Evolutionary conservation across 2,329 filamentous ascomycete genomes (phyloP).

Genomic region (Trichoderma hamatum): DNA sequence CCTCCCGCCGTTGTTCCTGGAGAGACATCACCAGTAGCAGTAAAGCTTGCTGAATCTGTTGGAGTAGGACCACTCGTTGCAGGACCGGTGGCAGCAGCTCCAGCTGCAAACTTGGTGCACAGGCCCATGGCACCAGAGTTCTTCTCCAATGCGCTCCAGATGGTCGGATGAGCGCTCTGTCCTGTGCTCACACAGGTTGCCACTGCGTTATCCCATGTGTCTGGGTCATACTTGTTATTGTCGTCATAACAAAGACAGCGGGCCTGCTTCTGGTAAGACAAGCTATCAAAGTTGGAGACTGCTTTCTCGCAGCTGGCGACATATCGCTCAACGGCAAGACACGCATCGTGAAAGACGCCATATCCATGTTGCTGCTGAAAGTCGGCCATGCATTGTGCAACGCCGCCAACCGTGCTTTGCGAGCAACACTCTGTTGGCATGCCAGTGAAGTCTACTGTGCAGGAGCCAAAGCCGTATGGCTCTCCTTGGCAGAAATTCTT

Average conservation of each 20-base stretch:
- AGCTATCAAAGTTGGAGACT: background rate
- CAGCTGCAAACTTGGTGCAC: conserved; percentile 12
- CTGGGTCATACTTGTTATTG: conserved; percentile 15
- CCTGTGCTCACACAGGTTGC: conserved; percentile 20
- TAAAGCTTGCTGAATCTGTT: conserved; percentile 2
- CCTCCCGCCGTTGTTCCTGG: background rate
- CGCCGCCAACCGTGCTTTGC: conserved; percentile 12
- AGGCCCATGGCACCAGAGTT: background rate
- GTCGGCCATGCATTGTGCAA: conserved; percentile 20
- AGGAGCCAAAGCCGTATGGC: conserved; percentile 24
- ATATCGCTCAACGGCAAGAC: conserved; percentile 5
- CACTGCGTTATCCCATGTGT: conserved; percentile 16
- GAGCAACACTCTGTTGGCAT: conserved; percentile 14
- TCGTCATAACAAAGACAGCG: conserved; percentile 12
- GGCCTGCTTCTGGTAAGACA: background rate
- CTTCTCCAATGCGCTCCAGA: conserved; percentile 14
- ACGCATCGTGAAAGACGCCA: conserved; percentile 11
- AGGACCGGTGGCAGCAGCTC: conserved; percentile 5
- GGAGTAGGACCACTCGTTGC: background rate
- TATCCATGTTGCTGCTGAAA: conserved; percentile 19
- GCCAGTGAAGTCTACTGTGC: conserved; percentile 16
- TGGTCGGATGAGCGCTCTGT: conserved; percentile 12
- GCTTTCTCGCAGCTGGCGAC: conserved; percentile 6
- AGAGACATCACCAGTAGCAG: background rate
- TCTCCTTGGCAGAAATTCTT: conserved; percentile 14